phyloP scores from a whole-genome alignment of 371 early-diverging fungal genomes.

The Dinochytrium kinnereticum region DNA sequence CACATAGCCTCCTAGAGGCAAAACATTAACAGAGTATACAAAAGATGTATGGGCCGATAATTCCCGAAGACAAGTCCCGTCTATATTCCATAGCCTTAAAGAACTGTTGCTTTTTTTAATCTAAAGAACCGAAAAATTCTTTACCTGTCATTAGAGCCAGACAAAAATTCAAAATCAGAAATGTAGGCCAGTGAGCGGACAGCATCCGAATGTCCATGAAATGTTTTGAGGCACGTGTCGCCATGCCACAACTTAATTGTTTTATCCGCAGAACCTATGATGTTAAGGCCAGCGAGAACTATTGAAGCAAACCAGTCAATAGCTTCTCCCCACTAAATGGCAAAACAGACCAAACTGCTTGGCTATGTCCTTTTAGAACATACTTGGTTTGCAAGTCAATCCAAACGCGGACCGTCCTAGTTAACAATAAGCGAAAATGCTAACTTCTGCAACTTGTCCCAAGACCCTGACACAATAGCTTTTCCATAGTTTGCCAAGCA shows the following conservation, averaged over 20 bases:
- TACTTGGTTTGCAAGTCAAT: constrained; percentile 68
- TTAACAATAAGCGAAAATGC: neutral
- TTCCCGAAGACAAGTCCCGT: constrained; percentile 77
- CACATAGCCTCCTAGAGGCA: constrained; percentile 77
- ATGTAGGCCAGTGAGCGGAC: constrained; percentile 81
- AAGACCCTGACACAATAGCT: constrained; percentile 88
- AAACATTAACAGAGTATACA: constrained; percentile 79
- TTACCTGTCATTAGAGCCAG: constrained; percentile 90
- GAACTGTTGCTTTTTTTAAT: no score
- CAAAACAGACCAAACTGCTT: constrained; percentile 92
- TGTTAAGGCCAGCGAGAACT: no score
- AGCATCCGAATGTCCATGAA: constrained; percentile 89
- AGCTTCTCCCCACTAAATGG: constrained; percentile 70
- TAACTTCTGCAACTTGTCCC: constrained; percentile 80
- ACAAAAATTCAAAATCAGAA: constrained; percentile 72
- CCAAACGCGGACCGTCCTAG: constrained; percentile 88
- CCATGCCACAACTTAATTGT: constrained; percentile 86
- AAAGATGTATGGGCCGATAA: constrained; percentile 91
- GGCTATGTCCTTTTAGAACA: constrained; percentile 80
- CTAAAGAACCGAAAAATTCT: no score
- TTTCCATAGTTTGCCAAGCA: constrained; percentile 66
- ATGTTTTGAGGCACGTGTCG: constrained; percentile 70
- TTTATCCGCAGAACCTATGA: constrained; percentile 93
- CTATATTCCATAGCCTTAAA: constrained; percentile 79
- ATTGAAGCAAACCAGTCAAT: no score